Conservation (phyloP, 225 moss, liverwort and hornwort species). For the Physcomitrium patens region DNA sequence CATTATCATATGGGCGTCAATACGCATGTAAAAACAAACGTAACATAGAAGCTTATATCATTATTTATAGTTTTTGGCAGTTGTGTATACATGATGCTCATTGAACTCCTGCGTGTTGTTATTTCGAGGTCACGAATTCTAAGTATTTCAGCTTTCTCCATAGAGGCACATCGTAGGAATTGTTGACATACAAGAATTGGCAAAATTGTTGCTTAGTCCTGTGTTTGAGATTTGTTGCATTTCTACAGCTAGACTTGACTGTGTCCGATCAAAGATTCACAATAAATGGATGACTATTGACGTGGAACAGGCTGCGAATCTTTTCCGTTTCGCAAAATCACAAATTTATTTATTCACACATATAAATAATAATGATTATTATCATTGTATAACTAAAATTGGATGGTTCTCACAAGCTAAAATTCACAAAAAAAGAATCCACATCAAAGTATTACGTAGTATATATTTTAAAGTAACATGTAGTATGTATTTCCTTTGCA, state of each 20-base stretch:
- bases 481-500: no score
- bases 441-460: no score
- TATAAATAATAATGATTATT: no score
- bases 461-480: no score
- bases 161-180: background rate
- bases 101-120: background rate
- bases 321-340: slow-evolving; percentile 13
- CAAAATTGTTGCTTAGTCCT: background rate
- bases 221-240: background rate
- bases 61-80: background rate
- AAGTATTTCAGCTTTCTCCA: background rate
- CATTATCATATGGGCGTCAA: slow-evolving; percentile 40
- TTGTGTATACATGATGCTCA: background rate
- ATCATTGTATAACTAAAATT: no score
- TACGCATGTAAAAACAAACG: slow-evolving; percentile 32
- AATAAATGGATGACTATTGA: slow-evolving; percentile 5
- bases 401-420: no score
- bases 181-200: background rate
- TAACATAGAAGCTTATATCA: background rate
- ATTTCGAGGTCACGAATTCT: no score
- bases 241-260: slow-evolving; percentile 1
- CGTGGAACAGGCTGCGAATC: slow-evolving; percentile 37
- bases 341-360: no score
- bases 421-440: no score
- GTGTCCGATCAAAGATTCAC: background rate